Evolutionary conservation across 108 stramenopile species (phyloP), one percentile per base, ranked within the genome.

Genomic region (Cyclotella cryptica): DNA sequence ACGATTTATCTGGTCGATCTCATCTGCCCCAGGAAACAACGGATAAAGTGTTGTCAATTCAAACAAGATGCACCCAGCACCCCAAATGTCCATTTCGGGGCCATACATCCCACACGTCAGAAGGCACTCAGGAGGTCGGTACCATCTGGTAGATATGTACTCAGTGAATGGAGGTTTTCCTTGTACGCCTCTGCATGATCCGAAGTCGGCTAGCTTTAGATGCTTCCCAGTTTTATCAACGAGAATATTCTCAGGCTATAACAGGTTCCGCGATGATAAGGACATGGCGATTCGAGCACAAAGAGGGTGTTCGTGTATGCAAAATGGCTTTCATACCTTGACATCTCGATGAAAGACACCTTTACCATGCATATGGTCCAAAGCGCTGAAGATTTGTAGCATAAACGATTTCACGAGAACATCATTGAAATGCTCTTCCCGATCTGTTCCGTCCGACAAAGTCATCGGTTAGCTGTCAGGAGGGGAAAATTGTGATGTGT

Each of bases 181-280:
- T 52, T 92, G 87, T 30, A 95, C 94, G 12, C 94, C 92, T 54
- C 92, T 59, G 26, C 90, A 92, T 1, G 89, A 92, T 5, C 94
- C 93, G 78, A 96, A 96, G 82, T 96, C 93, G 0, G 95, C 95
- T 21, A 96, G 80, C 80, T 96, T 96, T 29, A 94, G n/a, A 22
- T 51, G 71, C 42, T 55, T 83, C 30, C 81, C 81, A 52, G 27
- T 70, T 67, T 72, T 79, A 39, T 91, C 90, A 4, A 95, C 87
- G 29, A 96, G 78, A 27, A 96, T 92, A 60, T 96, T 95, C 45
- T 96, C 93, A 0, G 95, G 95, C 85, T 96, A 88, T 29, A 88
- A 53, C 0, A 42, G 19, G n/a, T 45, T 42, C 12, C 2, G 41
- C 57, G 9, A 28, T 13, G 22, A 58, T 58, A 21, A 58, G 22